These are phyloP conservation scores for Russula virescens DNA, from an alignment of 768 basidiomycete species.

Conservation along the genomic window DNA sequence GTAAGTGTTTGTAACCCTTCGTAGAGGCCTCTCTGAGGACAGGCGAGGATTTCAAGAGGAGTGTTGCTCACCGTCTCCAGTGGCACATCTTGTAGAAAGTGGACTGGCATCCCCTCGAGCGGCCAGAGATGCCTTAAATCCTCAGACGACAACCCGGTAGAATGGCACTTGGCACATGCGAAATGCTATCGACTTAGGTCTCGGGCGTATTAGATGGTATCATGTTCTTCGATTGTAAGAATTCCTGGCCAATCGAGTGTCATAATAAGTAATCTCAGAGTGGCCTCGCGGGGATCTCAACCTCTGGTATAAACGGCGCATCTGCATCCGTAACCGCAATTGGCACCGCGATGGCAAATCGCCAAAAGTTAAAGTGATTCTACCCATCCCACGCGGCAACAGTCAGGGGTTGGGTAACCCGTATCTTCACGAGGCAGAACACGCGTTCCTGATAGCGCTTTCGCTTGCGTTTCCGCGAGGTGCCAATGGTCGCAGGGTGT, in stretches of 20 bases:
- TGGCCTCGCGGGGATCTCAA: constrained; percentile 20
- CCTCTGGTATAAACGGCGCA: constrained; percentile 12
- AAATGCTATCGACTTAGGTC: constrained; percentile 4
- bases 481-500: constrained; percentile 16
- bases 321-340: constrained; percentile 14
- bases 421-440: constrained; percentile 21
- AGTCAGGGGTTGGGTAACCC: constrained; percentile 9
- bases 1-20: constrained; percentile 58
- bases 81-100: constrained; percentile 49
- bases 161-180: constrained; percentile 13
- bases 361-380: constrained; percentile 25
- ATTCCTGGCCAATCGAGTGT: constrained; percentile 12
- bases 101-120: constrained; percentile 1
- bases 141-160: constrained; percentile 9
- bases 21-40: constrained; percentile 24
- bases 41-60: constrained; percentile 11
- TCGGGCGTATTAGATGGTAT: constrained; percentile 23
- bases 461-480: constrained; percentile 8
- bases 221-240: constrained; percentile 16
- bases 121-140: constrained; percentile 13
- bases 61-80: constrained; percentile 57
- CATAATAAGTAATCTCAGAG: constrained; percentile 7
- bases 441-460: constrained; percentile 19
- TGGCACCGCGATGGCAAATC: constrained; percentile 24
- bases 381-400: constrained; percentile 11